phyloP scores from a whole-genome alignment of 331 rosid genomes.

The Acacia pycnantha region DNA sequence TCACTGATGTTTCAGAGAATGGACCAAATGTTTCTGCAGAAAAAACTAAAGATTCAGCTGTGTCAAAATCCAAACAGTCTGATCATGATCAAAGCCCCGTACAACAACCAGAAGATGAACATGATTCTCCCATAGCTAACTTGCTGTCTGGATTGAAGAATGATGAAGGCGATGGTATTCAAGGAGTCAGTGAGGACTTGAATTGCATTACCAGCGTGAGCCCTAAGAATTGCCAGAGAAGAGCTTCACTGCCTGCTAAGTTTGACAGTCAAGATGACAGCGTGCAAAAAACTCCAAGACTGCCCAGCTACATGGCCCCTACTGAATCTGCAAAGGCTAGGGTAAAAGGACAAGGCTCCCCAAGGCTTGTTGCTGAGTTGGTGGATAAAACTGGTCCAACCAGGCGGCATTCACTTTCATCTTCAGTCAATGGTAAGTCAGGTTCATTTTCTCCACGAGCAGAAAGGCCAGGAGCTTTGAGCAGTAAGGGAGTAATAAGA shows the following conservation, averaged over 20 bases:
- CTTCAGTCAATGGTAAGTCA: constrained; percentile 46
- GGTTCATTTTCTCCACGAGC: constrained; percentile 49
- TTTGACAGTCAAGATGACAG: constrained; percentile 45
- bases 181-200: constrained; percentile 30
- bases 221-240: constrained; percentile 42
- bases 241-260: constrained; percentile 64
- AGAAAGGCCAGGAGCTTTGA: constrained; percentile 31
- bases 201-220: constrained; percentile 23
- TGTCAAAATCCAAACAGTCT: constrained; percentile 29
- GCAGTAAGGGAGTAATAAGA: constrained; percentile 41
- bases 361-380: constrained; percentile 40
- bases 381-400: constrained; percentile 37
- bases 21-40: constrained; percentile 24
- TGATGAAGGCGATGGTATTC: constrained; percentile 32
- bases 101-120: constrained; percentile 22
- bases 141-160: constrained; percentile 23
- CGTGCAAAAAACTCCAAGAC: constrained; percentile 37
- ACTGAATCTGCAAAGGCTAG: constrained; percentile 68
- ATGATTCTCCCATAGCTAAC: constrained; percentile 26
- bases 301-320: constrained; percentile 69
- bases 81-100: constrained; percentile 24
- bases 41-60: constrained; percentile 25
- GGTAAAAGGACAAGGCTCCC: constrained; percentile 64
- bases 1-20: constrained; percentile 32
- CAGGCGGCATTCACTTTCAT: constrained; percentile 56